Evolutionary conservation across 1,139 yeast genomes (phyloP).

Genomic region (Waltiozyma sp.): DNA sequence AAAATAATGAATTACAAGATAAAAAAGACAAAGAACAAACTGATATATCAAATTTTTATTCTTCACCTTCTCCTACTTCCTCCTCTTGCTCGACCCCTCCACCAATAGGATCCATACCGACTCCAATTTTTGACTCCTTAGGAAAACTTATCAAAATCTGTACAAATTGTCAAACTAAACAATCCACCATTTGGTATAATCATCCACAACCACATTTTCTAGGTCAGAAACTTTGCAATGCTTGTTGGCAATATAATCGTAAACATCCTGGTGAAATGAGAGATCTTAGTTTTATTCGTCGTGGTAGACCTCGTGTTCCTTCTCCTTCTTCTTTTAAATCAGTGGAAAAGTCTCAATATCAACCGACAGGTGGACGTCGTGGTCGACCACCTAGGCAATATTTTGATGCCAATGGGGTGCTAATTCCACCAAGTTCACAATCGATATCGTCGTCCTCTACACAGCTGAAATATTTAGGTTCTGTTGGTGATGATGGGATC

Average conservation of each 20-base stretch:
- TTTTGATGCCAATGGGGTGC: neutral
- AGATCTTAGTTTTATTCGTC: neutral
- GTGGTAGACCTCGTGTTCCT: neutral
- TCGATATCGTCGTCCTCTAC: neutral
- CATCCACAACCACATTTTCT: neutral
- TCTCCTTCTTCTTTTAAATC: no score
- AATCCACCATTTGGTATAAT: neutral
- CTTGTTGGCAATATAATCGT: neutral
- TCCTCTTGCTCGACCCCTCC: no score
- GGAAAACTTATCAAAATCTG: neutral
- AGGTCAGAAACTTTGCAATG: neutral
- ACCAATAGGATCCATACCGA: neutral
- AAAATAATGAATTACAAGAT: no score
- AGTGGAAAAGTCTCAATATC: neutral
- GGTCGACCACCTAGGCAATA: neutral
- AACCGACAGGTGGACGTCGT: neutral
- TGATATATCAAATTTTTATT: no score
- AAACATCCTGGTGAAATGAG: neutral
- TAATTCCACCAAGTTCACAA: neutral
- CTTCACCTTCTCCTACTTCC: no score
- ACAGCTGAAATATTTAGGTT: neutral
- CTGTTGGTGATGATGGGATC: neutral
- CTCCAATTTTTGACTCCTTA: neutral
- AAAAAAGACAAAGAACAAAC: no score
- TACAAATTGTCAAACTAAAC: neutral